Evolutionary conservation across 768 basidiomycete species (phyloP).

Genomic region (Pisolithus orientalis): DNA sequence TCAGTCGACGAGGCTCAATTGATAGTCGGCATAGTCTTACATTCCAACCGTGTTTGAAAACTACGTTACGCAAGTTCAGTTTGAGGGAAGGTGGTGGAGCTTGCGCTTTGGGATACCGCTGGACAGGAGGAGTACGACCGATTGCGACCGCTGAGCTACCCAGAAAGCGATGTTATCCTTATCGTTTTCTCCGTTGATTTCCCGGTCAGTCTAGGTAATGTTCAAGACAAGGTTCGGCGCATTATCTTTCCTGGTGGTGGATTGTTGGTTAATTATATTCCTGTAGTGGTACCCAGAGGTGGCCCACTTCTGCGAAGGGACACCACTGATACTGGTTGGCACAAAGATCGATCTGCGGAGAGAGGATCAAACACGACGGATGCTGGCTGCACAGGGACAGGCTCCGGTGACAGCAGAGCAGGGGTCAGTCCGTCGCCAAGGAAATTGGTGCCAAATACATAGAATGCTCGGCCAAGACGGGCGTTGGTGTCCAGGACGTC

Average conservation of each 20-base stretch:
- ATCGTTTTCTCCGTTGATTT: slow-evolving; percentile 95
- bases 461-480: slow-evolving; percentile 94
- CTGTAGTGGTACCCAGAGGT: slow-evolving; percentile 89
- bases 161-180: slow-evolving; percentile 86
- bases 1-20: slow-evolving; percentile 13
- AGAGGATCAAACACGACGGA: slow-evolving; percentile 79
- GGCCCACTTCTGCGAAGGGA: slow-evolving; percentile 85
- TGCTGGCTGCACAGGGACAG: slow-evolving; percentile 87
- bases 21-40: slow-evolving; percentile 56
- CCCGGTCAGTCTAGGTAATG: slow-evolving; percentile 84
- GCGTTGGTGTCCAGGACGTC: slow-evolving; percentile 84
- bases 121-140: slow-evolving; percentile 97
- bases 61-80: slow-evolving; percentile 82
- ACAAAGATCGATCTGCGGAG: slow-evolving; percentile 90
- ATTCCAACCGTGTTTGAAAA: slow-evolving; percentile 94
- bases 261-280: slow-evolving; percentile 7
- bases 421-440: slow-evolving; percentile 76
- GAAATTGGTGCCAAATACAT: slow-evolving; percentile 92
- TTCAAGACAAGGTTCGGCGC: slow-evolving; percentile 72
- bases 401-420: slow-evolving; percentile 77
- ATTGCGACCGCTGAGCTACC: slow-evolving; percentile 78
- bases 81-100: slow-evolving; percentile 84
- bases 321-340: slow-evolving; percentile 86
- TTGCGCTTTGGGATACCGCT: slow-evolving; percentile 98
- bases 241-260: not conserved